Conservation (phyloP, 345 rosid species). For the Isatis tinctoria region DNA sequence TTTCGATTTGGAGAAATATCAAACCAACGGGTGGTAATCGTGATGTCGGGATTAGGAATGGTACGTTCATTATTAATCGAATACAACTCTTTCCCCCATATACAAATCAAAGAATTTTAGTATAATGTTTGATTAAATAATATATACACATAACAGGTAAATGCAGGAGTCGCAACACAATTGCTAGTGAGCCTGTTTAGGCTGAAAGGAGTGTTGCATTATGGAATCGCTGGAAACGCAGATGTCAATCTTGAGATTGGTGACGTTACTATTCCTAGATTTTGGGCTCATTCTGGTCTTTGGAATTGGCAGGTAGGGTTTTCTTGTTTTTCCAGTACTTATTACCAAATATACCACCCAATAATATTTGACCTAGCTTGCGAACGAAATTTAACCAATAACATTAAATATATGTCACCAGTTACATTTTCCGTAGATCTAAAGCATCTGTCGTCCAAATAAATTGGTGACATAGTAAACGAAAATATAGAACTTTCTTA, state of each 20-base stretch:
- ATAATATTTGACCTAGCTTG: background rate
- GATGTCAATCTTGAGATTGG: constrained; percentile 56
- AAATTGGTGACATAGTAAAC: background rate
- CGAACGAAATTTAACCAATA: background rate
- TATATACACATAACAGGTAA: constrained; percentile 43
- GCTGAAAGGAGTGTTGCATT: constrained; percentile 63
- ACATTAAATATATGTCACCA: background rate
- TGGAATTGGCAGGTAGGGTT: constrained; percentile 72
- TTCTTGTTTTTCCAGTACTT: background rate
- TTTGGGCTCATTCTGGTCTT: constrained; percentile 75
- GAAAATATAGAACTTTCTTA: background rate
- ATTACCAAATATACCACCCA: background rate
- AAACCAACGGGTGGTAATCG: constrained; percentile 44
- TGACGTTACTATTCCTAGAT: constrained; percentile 54
- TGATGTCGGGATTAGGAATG: constrained; percentile 72
- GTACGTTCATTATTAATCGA: constrained; percentile 18
- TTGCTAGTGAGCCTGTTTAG: constrained; percentile 48
- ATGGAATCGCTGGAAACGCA: constrained; percentile 78
- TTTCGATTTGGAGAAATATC: constrained; percentile 54
- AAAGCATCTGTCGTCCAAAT: too few relatives aligned
- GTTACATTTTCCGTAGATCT: background rate
- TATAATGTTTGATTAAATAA: background rate
- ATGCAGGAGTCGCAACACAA: constrained; percentile 63
- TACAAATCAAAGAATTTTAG: background rate
- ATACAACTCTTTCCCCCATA: background rate